phyloP scores from a whole-genome alignment of 805 yeast species.

The Wickerhamiella kurtzmanii region DNA sequence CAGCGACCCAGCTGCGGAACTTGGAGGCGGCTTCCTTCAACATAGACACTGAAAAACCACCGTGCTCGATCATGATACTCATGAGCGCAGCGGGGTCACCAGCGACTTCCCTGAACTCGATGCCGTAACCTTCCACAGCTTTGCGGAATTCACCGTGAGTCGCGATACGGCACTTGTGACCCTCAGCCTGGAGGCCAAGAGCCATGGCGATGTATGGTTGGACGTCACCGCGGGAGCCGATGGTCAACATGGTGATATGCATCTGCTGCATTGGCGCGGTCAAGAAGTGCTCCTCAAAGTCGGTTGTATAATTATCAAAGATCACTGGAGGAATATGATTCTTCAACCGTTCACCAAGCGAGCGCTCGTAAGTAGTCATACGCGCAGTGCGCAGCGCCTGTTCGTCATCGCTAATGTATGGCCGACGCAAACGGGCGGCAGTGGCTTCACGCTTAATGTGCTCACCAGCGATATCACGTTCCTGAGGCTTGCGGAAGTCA shows the following conservation, averaged over 20 bases:
- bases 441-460: background rate
- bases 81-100: slow-evolving; percentile 89
- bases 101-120: slow-evolving; percentile 62
- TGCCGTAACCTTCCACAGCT: slow-evolving; percentile 57
- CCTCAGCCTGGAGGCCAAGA: slow-evolving; percentile 61
- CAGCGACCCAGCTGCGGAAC: slow-evolving; percentile 73
- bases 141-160: slow-evolving; percentile 70
- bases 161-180: slow-evolving; percentile 73
- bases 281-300: slow-evolving; percentile 13
- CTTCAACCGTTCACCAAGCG: slow-evolving; percentile 5
- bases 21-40: slow-evolving; percentile 68
- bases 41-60: slow-evolving; percentile 70
- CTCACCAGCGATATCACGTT: background rate
- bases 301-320: slow-evolving; percentile 16
- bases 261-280: slow-evolving; percentile 42
- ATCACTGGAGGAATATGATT: slow-evolving; percentile 18
- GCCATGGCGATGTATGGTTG: slow-evolving; percentile 93
- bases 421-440: background rate
- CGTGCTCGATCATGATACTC: slow-evolving; percentile 86
- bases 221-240: slow-evolving; percentile 93
- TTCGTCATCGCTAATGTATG: background rate
- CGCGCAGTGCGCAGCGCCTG: slow-evolving; percentile 15
- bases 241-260: slow-evolving; percentile 61
- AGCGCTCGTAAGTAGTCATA: slow-evolving; percentile 16
- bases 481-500: background rate